Conservation (phyloP, 2,329 filamentous ascomycete species). For the Cladosporium sp. region DNA sequence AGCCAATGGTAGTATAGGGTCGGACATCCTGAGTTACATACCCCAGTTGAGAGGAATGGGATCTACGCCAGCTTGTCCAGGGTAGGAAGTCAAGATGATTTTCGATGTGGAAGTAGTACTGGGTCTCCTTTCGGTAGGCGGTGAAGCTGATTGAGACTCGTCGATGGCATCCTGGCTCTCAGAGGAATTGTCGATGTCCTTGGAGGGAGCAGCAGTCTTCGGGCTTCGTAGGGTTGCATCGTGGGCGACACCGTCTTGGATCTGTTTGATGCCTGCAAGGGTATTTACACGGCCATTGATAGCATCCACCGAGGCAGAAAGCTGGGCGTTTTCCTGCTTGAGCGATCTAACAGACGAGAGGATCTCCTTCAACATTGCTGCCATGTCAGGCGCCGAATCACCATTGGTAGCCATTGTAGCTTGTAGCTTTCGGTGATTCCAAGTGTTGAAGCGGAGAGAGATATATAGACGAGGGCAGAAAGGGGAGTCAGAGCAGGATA, state of each 20-base stretch:
- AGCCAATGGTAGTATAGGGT: neutral
- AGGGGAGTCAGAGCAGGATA: neutral
- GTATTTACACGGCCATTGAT: slow-evolving; percentile 64
- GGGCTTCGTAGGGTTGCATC: slow-evolving; percentile 33
- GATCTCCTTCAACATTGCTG: slow-evolving; percentile 53
- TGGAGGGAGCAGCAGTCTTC: slow-evolving; percentile 24
- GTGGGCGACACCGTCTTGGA: slow-evolving; percentile 51
- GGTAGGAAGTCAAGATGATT: slow-evolving; percentile 79
- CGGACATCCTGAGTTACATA: neutral
- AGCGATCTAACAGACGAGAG: slow-evolving; percentile 56
- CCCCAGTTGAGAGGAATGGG: slow-evolving; percentile 86
- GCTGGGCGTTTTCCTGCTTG: slow-evolving; percentile 55
- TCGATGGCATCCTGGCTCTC: slow-evolving; percentile 28
- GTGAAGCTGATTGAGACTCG: slow-evolving; percentile 22
- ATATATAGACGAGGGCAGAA: neutral
- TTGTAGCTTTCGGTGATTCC: neutral
- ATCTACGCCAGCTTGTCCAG: slow-evolving; percentile 89
- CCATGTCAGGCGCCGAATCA: slow-evolving; percentile 9
- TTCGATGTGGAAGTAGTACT: slow-evolving; percentile 52
- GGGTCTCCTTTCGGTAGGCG: slow-evolving; percentile 37
- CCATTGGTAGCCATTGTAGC: slow-evolving; percentile 16
- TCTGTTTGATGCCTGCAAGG: slow-evolving; percentile 58
- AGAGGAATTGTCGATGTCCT: slow-evolving; percentile 24
- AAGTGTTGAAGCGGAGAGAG: neutral
- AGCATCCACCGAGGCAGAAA: slow-evolving; percentile 58